Base-by-base conservation (phyloP, 140 eudicot genomes). In the Anethum foeniculum region DNA sequence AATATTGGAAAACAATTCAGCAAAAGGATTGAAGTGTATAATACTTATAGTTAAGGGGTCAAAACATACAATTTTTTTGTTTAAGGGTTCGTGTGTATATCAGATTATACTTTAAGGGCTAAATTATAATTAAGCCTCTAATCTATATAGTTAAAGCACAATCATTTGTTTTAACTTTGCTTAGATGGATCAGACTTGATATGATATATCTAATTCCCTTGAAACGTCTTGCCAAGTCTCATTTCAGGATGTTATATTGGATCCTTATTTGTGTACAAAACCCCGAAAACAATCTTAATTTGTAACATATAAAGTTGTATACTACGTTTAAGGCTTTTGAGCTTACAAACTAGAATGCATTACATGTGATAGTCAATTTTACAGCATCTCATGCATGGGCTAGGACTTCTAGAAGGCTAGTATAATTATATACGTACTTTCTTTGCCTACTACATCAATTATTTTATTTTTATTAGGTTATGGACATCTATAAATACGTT, bases 1-100 rank as follows among this genome's bases (percentile, higher is more conserved):
- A n/a, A n/a, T n/a, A n/a, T n/a, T n/a, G n/a, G n/a, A n/a, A 93
- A 60, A 89, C 89, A 87, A 82, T 97, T 97, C 90, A 89, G 0
- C 32, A 25, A 0, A 44, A 67, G 46, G 51, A 48, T 5, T 54
- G 3, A 14, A 10, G 7, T 16, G 6, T 68, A 25, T 54, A 14
- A 38, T n/a, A n/a, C n/a, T n/a, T n/a, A n/a, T n/a, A n/a, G n/a
- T n/a, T n/a, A n/a, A n/a, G n/a, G n/a, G n/a, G n/a, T n/a, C n/a
- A n/a, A n/a, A n/a, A n/a, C n/a, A n/a, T n/a, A n/a, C n/a, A n/a
- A n/a, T n/a, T n/a, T n/a, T n/a, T n/a, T n/a, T n/a, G n/a, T n/a
- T n/a, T n/a, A n/a, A n/a, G n/a, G n/a, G n/a, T n/a, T n/a, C n/a
- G n/a, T n/a, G n/a, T n/a, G n/a, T n/a, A n/a, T n/a, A n/a, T n/a